These are phyloP conservation scores for Metschnikowia proteae DNA, from an alignment of 805 yeast species.

Conservation along the genomic window DNA sequence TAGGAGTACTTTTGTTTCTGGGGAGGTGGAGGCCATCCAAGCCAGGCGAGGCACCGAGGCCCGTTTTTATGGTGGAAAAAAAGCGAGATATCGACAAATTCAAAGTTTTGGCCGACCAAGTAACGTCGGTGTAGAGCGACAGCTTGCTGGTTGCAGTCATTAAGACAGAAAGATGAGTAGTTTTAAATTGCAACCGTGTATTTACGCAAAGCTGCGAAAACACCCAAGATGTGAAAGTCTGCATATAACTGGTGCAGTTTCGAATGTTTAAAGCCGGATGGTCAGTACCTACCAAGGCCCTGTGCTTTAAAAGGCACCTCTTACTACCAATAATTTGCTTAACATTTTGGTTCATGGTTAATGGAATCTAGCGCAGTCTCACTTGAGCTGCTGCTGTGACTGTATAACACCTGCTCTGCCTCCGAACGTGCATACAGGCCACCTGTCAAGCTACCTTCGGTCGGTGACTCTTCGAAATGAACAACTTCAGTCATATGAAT, in stretches of 20 bases:
- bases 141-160: not conserved
- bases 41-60: not conserved
- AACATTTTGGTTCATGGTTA: not conserved
- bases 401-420: not conserved
- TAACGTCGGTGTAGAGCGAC: not conserved
- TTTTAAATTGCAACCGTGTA: not conserved
- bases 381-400: not conserved
- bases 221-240: not conserved
- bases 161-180: not conserved
- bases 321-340: not conserved
- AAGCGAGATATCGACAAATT: slow-evolving; percentile 1
- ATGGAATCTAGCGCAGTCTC: slow-evolving; percentile 1
- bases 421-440: not conserved
- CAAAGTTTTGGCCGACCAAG: slow-evolving; percentile 1
- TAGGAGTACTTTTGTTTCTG: not conserved
- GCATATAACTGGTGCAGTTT: not conserved
- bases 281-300: too few species aligned
- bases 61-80: not conserved
- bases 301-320: too few species aligned
- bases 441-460: not conserved
- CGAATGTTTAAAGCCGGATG: too few species aligned
- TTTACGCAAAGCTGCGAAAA: slow-evolving; percentile 3
- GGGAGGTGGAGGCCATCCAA: not conserved
- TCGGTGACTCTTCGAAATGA: not conserved
- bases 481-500: not conserved